Base-by-base conservation (phyloP, 129 eudicot genomes). In the Chrysanthemum makinoi region DNA sequence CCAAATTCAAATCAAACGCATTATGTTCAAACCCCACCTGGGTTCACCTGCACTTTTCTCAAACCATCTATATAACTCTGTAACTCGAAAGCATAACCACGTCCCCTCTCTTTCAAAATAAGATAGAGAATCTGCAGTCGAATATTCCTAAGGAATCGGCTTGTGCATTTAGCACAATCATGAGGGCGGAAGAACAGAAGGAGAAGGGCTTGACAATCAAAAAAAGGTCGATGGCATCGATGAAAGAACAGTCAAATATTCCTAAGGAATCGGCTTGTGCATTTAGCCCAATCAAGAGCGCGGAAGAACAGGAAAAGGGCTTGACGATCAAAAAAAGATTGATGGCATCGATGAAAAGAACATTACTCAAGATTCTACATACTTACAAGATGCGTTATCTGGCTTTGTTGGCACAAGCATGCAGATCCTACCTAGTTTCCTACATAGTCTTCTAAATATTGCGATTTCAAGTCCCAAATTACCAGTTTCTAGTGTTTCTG, bases 331-430 rank as follows among this genome's bases (percentile, higher is more conserved):
- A 6, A 55, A 72, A 35, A 74, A 68, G 65, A 72, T 72, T 65
- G 39, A n/a, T 18, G 56, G 61, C 73, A 14, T 52, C 67, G 13
- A 22, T 73, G 50, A 79, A 79, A n/a, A 66, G 82, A 72, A 28
- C 77, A 50, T 6, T 65, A 73, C 39, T 79, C 82, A 63, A 79
- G 82, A 67, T 79, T 79, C 55, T 79, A 79, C 68, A 79, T 79
- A 51, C 50, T 72, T 35, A 15, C 74, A 49, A 79, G 70, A 79
- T 73, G 83, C 60, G 79, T 51, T 12, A 79, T 73, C 49, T 73
- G 73, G 65, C 61, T 79, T 65, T 73, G 83, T 68, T 67, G 75
- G 82, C 77, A 79, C 47, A 72, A 79, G 20, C 78, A 61, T n/a
- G 65, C 74, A 39, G 59, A 59, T 55, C 26, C 44, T 66, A 24